Base-by-base conservation (phyloP, 345 rosid genomes). In the Eucalyptus fibrosa region DNA sequence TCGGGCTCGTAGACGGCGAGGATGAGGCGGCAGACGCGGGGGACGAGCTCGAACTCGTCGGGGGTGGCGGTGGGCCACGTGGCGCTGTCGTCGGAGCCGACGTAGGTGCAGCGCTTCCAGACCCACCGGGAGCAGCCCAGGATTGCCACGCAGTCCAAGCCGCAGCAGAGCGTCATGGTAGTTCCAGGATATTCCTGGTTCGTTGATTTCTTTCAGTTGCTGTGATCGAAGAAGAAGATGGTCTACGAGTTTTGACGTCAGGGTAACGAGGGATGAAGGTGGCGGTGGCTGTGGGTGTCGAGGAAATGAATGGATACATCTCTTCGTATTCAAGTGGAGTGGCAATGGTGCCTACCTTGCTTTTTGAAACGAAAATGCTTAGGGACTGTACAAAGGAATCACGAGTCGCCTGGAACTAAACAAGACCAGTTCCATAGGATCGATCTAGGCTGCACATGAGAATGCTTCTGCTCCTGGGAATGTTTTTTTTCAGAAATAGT, bases 91-190 rank as follows among this genome's bases (percentile, higher is more conserved):
- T 98, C 92, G 37, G 99, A 96, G 81, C 98, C 98, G 7, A 95
- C 92, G 92, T 96, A 89, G 86, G 98, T 95, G 92, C 99, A 98
- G 23, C 99, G 97, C 92, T 96, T 98, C 99, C 99, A 98, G 23
- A 94, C 93, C 99, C 99, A 98, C 5, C 98, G 93, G 32, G 92
- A 80, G 91, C 92, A 97, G 17, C 97, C 99, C 3, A 97, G 87
- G 40, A 93, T 81, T 34, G 95, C 40, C 7, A 96, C 97, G 87
- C 95, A 95, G 87, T 93, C 98, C 4, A 92, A 89, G 19, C 98
- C 99, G 92, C 99, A 97, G 12, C 1, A 23, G 28, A 56, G 1
- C 62, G 62, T 4, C 62, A 56, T 56, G 12, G 62, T 6, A 56
- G 62, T 12, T 56, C 62, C 62, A 23, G 62, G 62, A 56, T 23